Evolutionary conservation across 805 yeast species (phyloP).

Genomic region (Pichia rugopelliculosa): DNA sequence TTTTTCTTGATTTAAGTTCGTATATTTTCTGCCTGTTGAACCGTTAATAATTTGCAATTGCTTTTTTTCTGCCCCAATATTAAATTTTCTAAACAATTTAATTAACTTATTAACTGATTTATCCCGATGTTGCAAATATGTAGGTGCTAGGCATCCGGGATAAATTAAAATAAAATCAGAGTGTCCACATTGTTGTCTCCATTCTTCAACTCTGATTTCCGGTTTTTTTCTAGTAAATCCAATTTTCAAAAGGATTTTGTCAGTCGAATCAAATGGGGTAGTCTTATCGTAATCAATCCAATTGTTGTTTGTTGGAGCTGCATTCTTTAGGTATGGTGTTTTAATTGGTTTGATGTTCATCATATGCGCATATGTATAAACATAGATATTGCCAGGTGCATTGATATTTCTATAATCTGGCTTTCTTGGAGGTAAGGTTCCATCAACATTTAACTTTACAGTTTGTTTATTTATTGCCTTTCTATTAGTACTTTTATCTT

Average conservation of each 20-base stretch:
- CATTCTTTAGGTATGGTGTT: slow-evolving; percentile 33
- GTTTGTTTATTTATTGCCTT: not conserved
- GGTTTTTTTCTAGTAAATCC: slow-evolving; percentile 48
- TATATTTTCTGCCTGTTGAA: slow-evolving; percentile 3
- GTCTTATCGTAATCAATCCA: slow-evolving; percentile 22
- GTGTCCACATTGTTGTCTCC: slow-evolving; percentile 47
- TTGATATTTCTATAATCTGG: not conserved
- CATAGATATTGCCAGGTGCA: slow-evolving; percentile 40
- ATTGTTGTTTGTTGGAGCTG: slow-evolving; percentile 19
- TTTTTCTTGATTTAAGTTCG: slow-evolving; percentile 4
- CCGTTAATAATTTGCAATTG: not conserved
- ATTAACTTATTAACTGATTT: not conserved
- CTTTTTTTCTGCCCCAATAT: not conserved
- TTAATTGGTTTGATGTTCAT: slow-evolving; percentile 22
- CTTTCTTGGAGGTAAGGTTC: not conserved
- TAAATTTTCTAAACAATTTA: not conserved
- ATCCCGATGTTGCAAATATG: not conserved
- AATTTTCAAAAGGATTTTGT: slow-evolving; percentile 39
- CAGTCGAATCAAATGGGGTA: slow-evolving; percentile 31
- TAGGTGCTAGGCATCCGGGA: slow-evolving; percentile 23
- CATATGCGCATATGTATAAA: slow-evolving; percentile 40
- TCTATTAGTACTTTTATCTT: not conserved
- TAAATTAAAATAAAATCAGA: slow-evolving; percentile 31
- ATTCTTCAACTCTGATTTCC: slow-evolving; percentile 36
- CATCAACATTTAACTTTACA: not conserved